Evolutionary conservation across 441 rosid genomes (phyloP), one percentile per base, ranked within the genome.

Genomic region (Bruguiera hainesii): DNA sequence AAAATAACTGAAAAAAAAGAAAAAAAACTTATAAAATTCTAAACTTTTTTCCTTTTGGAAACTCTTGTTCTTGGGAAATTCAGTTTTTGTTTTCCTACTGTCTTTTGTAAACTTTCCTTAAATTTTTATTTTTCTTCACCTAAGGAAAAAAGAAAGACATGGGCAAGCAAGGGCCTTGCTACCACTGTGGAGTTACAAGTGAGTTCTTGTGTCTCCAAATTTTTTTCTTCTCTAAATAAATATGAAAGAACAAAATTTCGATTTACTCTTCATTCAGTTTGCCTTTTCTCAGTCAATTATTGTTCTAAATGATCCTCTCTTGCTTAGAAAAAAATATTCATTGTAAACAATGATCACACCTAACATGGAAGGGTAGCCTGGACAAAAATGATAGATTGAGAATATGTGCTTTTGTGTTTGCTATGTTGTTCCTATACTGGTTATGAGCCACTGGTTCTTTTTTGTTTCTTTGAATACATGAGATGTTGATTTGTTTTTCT

Each of bases 121-220:
- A 72, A 60, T 79, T 58, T 66, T 59, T 20, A 39, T 72, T 74
- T 13, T 75, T 66, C 66, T 69, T 65, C 46, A 64, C 67, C 79
- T 52, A 46, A 62, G 55, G 65, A 56, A 71, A 59, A 67, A 75
- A 75, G 78, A 71, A 65, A 80, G 78, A 74, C 23, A 96, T 93
- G 99, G 98, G 99, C 64, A 96, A 96, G 91, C 98, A 96, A 83
- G 97, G 98, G 26, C 99, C 99, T 85, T 96, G 99, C 94, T 84
- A 75, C 75, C 98, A 96, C 89, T 96, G 99, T 85, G 99, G 99
- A 84, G 99, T 91, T 83, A 86, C 97, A 82, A 96, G 99, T 96
- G 99, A 96, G 98, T 89, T 81, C 81, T 87, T 93, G 93, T 82
- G 85, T 84, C 88, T 85, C 85, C 89, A 68, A 55, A 65, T 77